Evolutionary conservation across 331 rosid species (phyloP), one percentile per base, ranked within the genome.

Genomic region (Arachis monticola): DNA sequence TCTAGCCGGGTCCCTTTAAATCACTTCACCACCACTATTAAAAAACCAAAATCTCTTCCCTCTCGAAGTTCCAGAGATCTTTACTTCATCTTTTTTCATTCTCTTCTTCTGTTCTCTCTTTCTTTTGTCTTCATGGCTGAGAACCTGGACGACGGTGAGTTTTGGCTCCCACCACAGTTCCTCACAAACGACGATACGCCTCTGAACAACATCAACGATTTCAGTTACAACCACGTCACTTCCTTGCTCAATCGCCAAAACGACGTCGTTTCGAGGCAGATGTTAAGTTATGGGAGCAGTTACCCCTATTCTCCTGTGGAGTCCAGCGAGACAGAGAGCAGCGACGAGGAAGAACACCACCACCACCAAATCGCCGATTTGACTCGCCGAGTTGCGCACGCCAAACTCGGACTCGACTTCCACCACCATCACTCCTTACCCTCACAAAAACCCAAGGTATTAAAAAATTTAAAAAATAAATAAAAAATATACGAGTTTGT

Each of bases 241-340:
- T 45, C 32, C 6, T 4, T 45, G 12, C 8, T 32, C 22, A 47
- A 56, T 5, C 1, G 10, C 6, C 60, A 44, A 6, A 81, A 61
- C 48, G 69, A 30, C 74, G 57, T 10, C 67, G 52, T 46, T 50
- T 74, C 78, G 7, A 38, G 4, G 64, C 38, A 77, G 47, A 48
- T 70, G 64, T 69, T 82, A 6, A 83, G 87, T 0, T 79, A 81
- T 77, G 27, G 27, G 27, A 22, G 27, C 27, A 22, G 27, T 22
- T 22, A 22, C 27, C 70, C 78, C 7, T 64, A 64, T 30, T 90
- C 93, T 5, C 86, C 91, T 5, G 87, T 85, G 7, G 92, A 88
- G 72, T 91, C 91, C 5, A 85, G 92, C 53, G 94, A 90, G 58
- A 88, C 91, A 0, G 97, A 93, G 82, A 90, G 97, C 48, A 93